phyloP scores from a whole-genome alignment of 1,139 yeast genomes.

The Meyerozyma smithsonii region DNA sequence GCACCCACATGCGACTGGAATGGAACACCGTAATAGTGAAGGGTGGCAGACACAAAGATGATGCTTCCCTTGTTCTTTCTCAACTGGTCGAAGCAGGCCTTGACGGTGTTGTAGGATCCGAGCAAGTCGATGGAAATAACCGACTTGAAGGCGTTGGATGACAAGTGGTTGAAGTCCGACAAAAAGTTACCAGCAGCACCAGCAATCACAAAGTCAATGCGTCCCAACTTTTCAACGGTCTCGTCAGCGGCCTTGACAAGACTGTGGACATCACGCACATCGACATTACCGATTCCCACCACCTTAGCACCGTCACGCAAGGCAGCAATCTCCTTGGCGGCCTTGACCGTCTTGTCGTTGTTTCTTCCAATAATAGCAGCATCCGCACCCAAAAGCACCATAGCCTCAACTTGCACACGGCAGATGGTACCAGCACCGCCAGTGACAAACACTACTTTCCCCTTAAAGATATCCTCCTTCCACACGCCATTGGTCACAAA shows the following conservation, averaged over 20 bases:
- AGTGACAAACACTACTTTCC: constrained; percentile 84
- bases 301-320: constrained; percentile 61
- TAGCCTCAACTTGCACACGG: constrained; percentile 77
- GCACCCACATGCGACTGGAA: constrained; percentile 86
- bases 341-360: constrained; percentile 53
- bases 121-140: constrained; percentile 80
- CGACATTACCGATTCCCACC: constrained; percentile 63
- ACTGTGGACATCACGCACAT: constrained; percentile 65
- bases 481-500: constrained; percentile 26
- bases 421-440: constrained; percentile 97
- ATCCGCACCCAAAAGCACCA: constrained; percentile 76
- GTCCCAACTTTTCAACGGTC: constrained; percentile 64
- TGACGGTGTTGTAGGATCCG: constrained; percentile 83
- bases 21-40: constrained; percentile 84
- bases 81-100: constrained; percentile 69
- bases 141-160: constrained; percentile 80
- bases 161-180: constrained; percentile 70
- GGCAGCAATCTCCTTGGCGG: constrained; percentile 58
- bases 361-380: constrained; percentile 85
- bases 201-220: constrained; percentile 79
- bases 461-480: constrained; percentile 65
- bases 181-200: constrained; percentile 96
- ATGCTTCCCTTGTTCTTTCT: constrained; percentile 62
- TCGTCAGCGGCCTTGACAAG: constrained; percentile 56
- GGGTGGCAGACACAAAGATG: constrained; percentile 79